Conservation (phyloP, 257 asterid species). For the Ilex aquifolium region DNA sequence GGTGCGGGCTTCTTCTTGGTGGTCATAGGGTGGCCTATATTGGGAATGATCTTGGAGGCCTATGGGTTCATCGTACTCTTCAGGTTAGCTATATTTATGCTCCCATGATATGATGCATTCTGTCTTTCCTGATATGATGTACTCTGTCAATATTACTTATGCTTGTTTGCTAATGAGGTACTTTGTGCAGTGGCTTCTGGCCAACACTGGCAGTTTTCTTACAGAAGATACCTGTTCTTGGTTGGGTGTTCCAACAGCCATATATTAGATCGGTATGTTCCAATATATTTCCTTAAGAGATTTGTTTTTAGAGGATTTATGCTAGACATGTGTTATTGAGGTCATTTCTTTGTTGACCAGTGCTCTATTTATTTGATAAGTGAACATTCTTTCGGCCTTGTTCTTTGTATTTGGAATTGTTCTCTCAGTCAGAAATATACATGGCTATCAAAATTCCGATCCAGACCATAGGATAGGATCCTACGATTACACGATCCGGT, state of each 20-base stretch:
- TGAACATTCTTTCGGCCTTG: too few species aligned
- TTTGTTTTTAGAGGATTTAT: too few species aligned
- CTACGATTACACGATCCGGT: too few species aligned
- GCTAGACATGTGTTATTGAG: too few species aligned
- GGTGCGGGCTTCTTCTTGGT: slow-evolving; percentile 82
- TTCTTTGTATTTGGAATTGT: too few species aligned
- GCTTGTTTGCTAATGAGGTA: slow-evolving; percentile 13
- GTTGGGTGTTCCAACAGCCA: slow-evolving; percentile 95
- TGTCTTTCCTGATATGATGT: too few species aligned
- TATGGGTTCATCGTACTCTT: slow-evolving; percentile 92
- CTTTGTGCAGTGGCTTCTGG: slow-evolving; percentile 90
- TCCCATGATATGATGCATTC: slow-evolving; percentile 1
- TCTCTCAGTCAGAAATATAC: too few species aligned
- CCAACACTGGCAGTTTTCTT: slow-evolving; percentile 88
- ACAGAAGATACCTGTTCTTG: slow-evolving; percentile 86
- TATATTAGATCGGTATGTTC: slow-evolving; percentile 77
- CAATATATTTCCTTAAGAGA: too few species aligned
- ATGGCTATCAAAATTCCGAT: too few species aligned
- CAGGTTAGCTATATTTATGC: slow-evolving; percentile 39
- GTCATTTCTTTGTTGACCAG: too few species aligned
- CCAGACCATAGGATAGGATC: too few species aligned
- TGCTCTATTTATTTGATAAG: too few species aligned
- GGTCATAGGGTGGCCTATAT: slow-evolving; percentile 85
- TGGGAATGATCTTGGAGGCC: slow-evolving; percentile 93
- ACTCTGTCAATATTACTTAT: slow-evolving; percentile 7